Percentiles rank a stretch among this genome's conserved stretches.
Evolutionary conservation across 2,329 filamentous ascomycete genomes (phyloP).

Genomic region (Tolypocladium paradoxum): DNA sequence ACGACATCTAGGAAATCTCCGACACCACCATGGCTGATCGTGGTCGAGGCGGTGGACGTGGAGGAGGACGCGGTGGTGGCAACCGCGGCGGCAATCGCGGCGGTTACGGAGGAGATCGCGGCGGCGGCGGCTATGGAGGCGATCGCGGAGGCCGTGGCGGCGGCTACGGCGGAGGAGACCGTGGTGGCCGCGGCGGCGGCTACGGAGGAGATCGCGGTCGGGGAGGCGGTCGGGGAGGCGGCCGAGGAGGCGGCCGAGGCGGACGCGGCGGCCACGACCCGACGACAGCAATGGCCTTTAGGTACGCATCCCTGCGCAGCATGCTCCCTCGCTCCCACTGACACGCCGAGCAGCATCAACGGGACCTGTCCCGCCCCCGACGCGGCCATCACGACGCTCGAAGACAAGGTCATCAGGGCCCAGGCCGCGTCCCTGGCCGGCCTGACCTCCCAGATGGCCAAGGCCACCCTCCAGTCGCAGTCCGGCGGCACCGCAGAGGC

Average conservation of each 20-base stretch:
- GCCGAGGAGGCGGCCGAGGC: slow-evolving; percentile 10
- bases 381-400: slow-evolving; percentile 21
- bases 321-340: neutral
- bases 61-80: slow-evolving; percentile 2
- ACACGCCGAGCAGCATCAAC: slow-evolving; percentile 10
- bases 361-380: slow-evolving; percentile 13
- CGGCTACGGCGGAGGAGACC: slow-evolving; percentile 2
- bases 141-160: slow-evolving; percentile 4
- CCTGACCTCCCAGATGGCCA: slow-evolving; percentile 25
- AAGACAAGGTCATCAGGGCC: slow-evolving; percentile 25
- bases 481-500: neutral
- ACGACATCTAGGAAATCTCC: neutral
- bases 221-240: slow-evolving; percentile 11
- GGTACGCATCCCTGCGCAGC: neutral
- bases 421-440: slow-evolving; percentile 16
- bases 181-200: slow-evolving; percentile 11
- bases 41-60: slow-evolving; percentile 11
- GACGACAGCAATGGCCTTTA: neutral
- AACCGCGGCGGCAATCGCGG: slow-evolving; percentile 8
- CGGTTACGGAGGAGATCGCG: slow-evolving; percentile 3
- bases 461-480: slow-evolving; percentile 17
- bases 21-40: slow-evolving; percentile 15
- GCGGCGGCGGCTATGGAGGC: slow-evolving; percentile 3
- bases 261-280: slow-evolving; percentile 6
- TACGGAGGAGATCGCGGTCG: slow-evolving; percentile 12